Evolutionary conservation across 345 rosid species (phyloP).

Genomic region (Luvunga scandens): DNA sequence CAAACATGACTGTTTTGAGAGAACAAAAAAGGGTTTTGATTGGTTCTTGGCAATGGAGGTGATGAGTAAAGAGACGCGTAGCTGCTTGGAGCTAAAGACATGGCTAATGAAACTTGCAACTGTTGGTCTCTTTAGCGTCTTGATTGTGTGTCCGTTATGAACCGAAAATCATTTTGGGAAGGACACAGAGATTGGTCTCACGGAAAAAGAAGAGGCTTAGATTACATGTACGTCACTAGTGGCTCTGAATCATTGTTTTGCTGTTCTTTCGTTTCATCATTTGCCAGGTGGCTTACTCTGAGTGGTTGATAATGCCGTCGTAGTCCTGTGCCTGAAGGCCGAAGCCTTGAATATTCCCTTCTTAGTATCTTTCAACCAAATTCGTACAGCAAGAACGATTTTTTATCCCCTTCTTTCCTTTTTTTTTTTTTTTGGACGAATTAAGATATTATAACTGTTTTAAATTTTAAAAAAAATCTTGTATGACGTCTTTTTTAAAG

Average conservation of each 20-base stretch:
- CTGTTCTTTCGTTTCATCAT: neutral
- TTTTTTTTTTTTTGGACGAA: no score
- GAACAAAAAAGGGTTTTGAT: slow-evolving; percentile 34
- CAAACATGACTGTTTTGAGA: slow-evolving; percentile 27
- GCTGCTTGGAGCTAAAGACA: slow-evolving; percentile 59
- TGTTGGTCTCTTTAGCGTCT: neutral
- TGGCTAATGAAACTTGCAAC: slow-evolving; percentile 16
- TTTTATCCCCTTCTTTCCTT: no score
- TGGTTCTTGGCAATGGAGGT: slow-evolving; percentile 46
- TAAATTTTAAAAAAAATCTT: no score
- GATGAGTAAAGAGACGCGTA: slow-evolving; percentile 57
- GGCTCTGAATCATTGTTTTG: neutral
- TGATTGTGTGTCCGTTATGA: neutral
- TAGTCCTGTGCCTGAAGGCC: neutral
- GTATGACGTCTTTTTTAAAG: no score
- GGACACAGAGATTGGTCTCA: neutral
- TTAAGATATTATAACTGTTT: no score
- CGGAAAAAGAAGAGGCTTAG: slow-evolving; percentile 1
- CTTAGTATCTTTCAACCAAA: no score
- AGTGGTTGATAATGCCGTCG: neutral
- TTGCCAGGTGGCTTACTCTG: neutral
- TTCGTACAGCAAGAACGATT: no score
- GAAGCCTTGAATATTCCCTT: no score
- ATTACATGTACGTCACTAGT: neutral
- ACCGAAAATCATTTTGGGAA: neutral